These are phyloP conservation scores for Phytopythium boreale DNA, from an alignment of 352 stramenopile genomes.

Conservation along the genomic window DNA sequence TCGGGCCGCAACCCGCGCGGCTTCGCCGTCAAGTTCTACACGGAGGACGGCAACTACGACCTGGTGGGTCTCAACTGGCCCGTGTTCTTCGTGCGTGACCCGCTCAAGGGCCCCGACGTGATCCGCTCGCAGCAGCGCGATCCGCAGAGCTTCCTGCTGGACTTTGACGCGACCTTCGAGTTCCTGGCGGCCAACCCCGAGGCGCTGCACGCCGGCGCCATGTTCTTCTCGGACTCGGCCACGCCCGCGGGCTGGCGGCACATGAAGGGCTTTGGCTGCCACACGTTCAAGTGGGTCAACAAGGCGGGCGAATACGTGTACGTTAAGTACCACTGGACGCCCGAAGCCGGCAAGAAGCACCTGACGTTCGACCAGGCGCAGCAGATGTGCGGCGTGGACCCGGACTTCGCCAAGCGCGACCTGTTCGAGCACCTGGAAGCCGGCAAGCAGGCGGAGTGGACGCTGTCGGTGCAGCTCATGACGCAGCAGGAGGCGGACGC, in stretches of 20 bases:
- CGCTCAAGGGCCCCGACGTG: conserved; percentile 89
- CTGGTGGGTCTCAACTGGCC: conserved; percentile 89
- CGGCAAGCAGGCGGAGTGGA: conserved; percentile 70
- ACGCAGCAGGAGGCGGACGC: conserved; percentile 56
- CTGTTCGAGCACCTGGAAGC: conserved; percentile 83
- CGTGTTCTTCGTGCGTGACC: conserved; percentile 90
- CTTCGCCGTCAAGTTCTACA: conserved; percentile 92
- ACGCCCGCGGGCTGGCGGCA: conserved; percentile 80
- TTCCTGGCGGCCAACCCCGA: conserved; percentile 85
- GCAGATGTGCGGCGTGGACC: conserved; percentile 52
- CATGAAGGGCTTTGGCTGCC: conserved; percentile 88
- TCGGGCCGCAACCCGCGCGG: conserved; percentile 81
- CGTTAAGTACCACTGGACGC: conserved; percentile 92
- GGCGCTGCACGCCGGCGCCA: conserved; percentile 74
- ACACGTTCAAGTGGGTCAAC: conserved; percentile 89
- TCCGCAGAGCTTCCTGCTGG: conserved; percentile 73
- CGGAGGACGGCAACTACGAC: conserved; percentile 90
- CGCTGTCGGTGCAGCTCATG: conserved; percentile 89
- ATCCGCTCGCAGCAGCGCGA: conserved; percentile 91
- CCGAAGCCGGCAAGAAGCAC: conserved; percentile 80
- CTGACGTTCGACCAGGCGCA: conserved; percentile 65
- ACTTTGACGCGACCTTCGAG: conserved; percentile 85
- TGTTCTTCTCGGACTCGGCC: conserved; percentile 83
- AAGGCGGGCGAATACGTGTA: conserved; percentile 54
- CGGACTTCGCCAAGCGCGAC: conserved; percentile 84